phyloP scores from a whole-genome alignment of 2,329 filamentous ascomycete species.

The Colletotrichum limetticola region DNA sequence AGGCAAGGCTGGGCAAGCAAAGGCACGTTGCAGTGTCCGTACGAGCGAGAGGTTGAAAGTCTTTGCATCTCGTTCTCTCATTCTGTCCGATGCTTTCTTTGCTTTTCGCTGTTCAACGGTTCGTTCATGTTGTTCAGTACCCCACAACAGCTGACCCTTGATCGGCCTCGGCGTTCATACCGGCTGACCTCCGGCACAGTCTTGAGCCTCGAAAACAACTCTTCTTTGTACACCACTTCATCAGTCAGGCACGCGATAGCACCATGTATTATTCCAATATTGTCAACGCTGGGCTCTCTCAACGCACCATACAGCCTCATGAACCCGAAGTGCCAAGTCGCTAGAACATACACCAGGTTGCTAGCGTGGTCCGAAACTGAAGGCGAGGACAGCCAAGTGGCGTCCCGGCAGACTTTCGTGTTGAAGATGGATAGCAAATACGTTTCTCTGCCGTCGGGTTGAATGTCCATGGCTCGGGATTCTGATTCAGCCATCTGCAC shows the following conservation, averaged over 20 bases:
- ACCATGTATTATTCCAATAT: slow-evolving; percentile 16
- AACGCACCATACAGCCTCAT: background rate
- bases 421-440: background rate
- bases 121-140: slow-evolving; percentile 4
- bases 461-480: background rate
- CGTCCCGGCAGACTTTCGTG: background rate
- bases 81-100: slow-evolving; percentile 3
- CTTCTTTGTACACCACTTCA: slow-evolving; percentile 16
- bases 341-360: background rate
- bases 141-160: slow-evolving; percentile 5
- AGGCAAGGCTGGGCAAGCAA: slow-evolving; percentile 12
- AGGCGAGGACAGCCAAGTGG: background rate
- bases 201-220: background rate
- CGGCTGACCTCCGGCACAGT: background rate
- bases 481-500: background rate
- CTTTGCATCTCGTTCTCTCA: slow-evolving; percentile 10
- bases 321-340: background rate
- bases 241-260: background rate
- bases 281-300: slow-evolving; percentile 1
- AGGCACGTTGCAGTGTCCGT: background rate
- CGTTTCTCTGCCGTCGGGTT: background rate
- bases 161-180: background rate
- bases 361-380: background rate
- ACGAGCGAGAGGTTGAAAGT: background rate
- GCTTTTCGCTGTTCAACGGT: background rate